Conservation (phyloP, 2,329 filamentous ascomycete species). For the Neonectria neomacrospora region DNA sequence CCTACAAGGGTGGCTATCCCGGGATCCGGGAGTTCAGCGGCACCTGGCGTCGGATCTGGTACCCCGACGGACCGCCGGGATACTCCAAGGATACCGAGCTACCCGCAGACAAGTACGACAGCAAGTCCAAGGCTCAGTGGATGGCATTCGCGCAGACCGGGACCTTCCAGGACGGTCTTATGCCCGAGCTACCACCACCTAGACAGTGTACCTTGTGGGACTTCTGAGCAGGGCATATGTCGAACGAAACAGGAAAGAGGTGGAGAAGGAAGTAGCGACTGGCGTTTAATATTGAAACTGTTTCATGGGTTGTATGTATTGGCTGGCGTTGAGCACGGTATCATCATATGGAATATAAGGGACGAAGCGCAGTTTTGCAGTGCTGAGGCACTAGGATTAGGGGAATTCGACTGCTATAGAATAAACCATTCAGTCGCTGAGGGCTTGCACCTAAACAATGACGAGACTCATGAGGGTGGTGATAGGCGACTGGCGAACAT, state of each 20-base stretch:
- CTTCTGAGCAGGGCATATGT: slow-evolving; percentile 60
- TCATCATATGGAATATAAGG: slow-evolving; percentile 19
- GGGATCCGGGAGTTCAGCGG: slow-evolving; percentile 64
- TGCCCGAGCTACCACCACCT: slow-evolving; percentile 83
- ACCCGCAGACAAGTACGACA: slow-evolving; percentile 65
- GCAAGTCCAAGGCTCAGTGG: slow-evolving; percentile 72
- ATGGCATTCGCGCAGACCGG: slow-evolving; percentile 72
- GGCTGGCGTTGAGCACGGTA: slow-evolving; percentile 31
- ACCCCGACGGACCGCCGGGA: slow-evolving; percentile 74
- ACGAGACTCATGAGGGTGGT: background rate
- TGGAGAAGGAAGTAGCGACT: slow-evolving; percentile 9
- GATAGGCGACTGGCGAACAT: too few species aligned
- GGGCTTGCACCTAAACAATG: background rate
- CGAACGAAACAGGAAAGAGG: background rate
- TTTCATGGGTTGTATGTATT: slow-evolving; percentile 28
- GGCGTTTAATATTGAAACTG: slow-evolving; percentile 28
- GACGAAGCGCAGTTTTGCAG: background rate
- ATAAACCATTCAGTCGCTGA: background rate
- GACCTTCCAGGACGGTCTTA: slow-evolving; percentile 73
- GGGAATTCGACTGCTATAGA: background rate
- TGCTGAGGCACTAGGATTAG: background rate
- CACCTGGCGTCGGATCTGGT: slow-evolving; percentile 74
- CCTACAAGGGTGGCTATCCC: slow-evolving; percentile 64
- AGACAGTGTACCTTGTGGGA: slow-evolving; percentile 80
- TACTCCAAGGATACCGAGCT: slow-evolving; percentile 73